These are phyloP conservation scores for Paragyromitra xinjiangensis DNA, from an alignment of 495 filamentous ascomycete species.

Conservation along the genomic window DNA sequence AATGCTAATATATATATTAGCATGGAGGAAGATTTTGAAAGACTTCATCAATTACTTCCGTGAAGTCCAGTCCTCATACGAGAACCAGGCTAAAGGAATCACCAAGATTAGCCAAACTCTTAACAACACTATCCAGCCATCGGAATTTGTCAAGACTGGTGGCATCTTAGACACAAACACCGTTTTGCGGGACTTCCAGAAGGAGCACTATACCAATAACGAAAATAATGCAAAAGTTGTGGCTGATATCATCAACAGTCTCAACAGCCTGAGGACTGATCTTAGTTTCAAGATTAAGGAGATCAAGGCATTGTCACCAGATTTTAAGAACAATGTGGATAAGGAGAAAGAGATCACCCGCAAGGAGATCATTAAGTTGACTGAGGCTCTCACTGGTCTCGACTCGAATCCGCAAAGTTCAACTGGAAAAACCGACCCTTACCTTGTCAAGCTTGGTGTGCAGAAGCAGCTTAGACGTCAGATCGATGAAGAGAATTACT, in stretches of 20 bases:
- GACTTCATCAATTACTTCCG: slow-evolving; percentile 94
- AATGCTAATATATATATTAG: slow-evolving; percentile 61
- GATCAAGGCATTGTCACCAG: slow-evolving; percentile 87
- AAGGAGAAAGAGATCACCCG: slow-evolving; percentile 78
- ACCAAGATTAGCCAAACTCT: slow-evolving; percentile 83
- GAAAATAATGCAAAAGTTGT: slow-evolving; percentile 91
- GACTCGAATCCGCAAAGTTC: slow-evolving; percentile 78
- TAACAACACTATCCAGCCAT: slow-evolving; percentile 77
- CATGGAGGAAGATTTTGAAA: slow-evolving; percentile 94
- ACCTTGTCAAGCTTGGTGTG: slow-evolving; percentile 80
- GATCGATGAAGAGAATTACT: slow-evolving; percentile 95
- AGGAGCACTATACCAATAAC: slow-evolving; percentile 78
- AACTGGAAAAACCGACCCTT: slow-evolving; percentile 89
- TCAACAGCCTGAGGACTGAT: slow-evolving; percentile 86
- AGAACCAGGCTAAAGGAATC: slow-evolving; percentile 81
- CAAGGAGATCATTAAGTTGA: slow-evolving; percentile 75
- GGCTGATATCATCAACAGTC: slow-evolving; percentile 84
- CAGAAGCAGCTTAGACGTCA: slow-evolving; percentile 90
- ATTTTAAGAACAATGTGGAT: slow-evolving; percentile 91
- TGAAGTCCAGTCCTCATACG: slow-evolving; percentile 90
- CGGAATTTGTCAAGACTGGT: slow-evolving; percentile 74
- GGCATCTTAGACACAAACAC: slow-evolving; percentile 87
- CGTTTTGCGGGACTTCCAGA: slow-evolving; percentile 83
- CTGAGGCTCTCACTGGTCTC: slow-evolving; percentile 78
- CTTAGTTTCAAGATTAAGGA: slow-evolving; percentile 96